Base-by-base conservation (phyloP, 73 alveolate genomes). In the Uronychia setigera region DNA sequence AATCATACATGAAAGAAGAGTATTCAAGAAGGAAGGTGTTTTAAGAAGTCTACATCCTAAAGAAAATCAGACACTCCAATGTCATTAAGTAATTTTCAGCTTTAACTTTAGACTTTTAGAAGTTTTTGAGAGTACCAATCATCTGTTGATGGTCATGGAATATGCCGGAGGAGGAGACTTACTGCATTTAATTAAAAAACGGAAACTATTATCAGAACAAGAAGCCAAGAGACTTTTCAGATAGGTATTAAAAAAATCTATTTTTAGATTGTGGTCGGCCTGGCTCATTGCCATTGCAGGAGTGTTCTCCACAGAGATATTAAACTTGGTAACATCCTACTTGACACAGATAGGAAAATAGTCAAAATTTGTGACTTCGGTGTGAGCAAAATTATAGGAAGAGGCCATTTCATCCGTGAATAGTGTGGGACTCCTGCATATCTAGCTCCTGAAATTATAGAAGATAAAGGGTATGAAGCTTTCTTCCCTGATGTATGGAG, bases 341-440 rank as follows among this genome's bases (percentile, higher is more conserved):
- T 95, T 84, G 98, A 95, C 86, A 77, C 83, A 78, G 97, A 95
- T 35, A 86, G 85, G 60, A 85, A 85, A 5, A 76, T 96, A 33
- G 94, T 97, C 0, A 92, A 98, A 90, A 86, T 98, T 19, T 97
- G 99, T 31, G 99, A 95, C 86, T 95, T 95, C 76, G 99, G 99
- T 0, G 99, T 95, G n/a, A 94, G 98, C 80, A 93, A 92, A 84
- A 75, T 93, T 14, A 94, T 94, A 1, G 86, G 90, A 46, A 90
- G 91, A 83, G 97, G 95, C 32, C 89, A 86, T 78, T 86, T 83
- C 59, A 89, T 93, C 78, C 32, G 78, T 58, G 99, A 95, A 79
- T 93, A 95, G 86, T 95, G 98, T 58, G 98, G 98, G 0, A 95
- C 98, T n/a, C 98, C 98, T 26, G 98, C 96, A 11, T 95, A 95